phyloP scores from a whole-genome alignment of 163 green algal genomes.

The Coccomyxa subellipsoidea region DNA sequence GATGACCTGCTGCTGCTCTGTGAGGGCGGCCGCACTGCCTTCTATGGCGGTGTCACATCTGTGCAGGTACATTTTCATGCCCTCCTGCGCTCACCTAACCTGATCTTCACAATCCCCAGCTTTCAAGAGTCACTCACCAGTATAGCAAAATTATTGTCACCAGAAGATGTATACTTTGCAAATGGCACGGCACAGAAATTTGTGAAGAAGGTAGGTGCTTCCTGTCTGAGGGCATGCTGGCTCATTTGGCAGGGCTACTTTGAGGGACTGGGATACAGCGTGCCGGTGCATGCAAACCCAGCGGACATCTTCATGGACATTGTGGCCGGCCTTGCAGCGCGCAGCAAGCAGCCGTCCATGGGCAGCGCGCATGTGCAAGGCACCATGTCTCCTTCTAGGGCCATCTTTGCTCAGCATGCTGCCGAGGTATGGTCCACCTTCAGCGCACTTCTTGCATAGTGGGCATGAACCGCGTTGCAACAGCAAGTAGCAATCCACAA shows the following conservation, averaged over 20 bases:
- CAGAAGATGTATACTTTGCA: too few species aligned
- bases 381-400: neutral
- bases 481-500: too few species aligned
- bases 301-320: slow-evolving; percentile 57
- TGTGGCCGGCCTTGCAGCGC: slow-evolving; percentile 28
- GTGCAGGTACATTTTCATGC: slow-evolving; percentile 18
- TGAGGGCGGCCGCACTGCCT: slow-evolving; percentile 47
- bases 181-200: too few species aligned
- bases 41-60: slow-evolving; percentile 25
- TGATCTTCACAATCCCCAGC: too few species aligned
- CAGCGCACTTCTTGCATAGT: too few species aligned
- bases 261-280: slow-evolving; percentile 37
- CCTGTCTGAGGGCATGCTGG: too few species aligned
- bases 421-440: neutral
- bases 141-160: too few species aligned
- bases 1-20: slow-evolving; percentile 55
- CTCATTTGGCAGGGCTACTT: slow-evolving; percentile 49
- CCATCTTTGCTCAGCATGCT: neutral
- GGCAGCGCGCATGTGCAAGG: neutral
- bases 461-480: too few species aligned
- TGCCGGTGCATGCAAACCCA: slow-evolving; percentile 49
- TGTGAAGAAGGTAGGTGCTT: too few species aligned
- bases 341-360: neutral
- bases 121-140: too few species aligned
- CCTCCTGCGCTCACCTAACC: too few species aligned